Evolutionary conservation across 2,329 filamentous ascomycete species (phyloP), one percentile per base, ranked within the genome.

Genomic region (Claviceps sp.): DNA sequence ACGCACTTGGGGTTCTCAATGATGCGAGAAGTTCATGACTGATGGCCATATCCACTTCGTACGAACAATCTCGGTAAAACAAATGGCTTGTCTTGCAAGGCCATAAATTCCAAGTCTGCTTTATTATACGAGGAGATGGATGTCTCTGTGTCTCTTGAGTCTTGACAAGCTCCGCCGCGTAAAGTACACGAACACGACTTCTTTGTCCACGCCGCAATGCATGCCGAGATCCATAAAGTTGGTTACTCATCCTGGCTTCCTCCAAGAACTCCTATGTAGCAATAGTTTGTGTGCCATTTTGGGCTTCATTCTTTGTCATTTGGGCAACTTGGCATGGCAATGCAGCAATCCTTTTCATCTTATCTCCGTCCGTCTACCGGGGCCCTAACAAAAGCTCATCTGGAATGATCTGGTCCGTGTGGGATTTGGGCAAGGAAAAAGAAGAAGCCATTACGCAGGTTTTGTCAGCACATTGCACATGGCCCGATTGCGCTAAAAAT

Each of bases 61-160:
- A 20, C 49, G 23, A 39, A 42, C 22, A 45, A 45, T 51, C 38
- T 49, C 52, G 45, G 49, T 23, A 48, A 23, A 11, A 46, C 34
- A 38, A 11, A 26, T 43, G 51, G 20, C 17, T 11, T n/a, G 51
- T 34, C 17, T 11, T n/a, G n/a, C 29, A 29, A 40, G 9, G 9
- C 29, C 29, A 34, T 11, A 34, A 34, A 34, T 34, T 11, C 4
- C 9, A 34, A 34, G 29, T 11, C 9, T 34, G 29, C 29, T 34
- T 34, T 34, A 34, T 34, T 34, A 34, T 11, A 34, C 29, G 29
- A 34, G 29, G 11, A 34, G 29, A 34, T 11, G 29, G 20, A 20
- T 20, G 20, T 20, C 20, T 20, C 20, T 20, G 20, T 20, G 20
- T 20, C 20, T 20, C 20, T 20, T 20, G 20, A 20, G 20, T 20